Percentiles rank a stretch among this genome's conserved stretches.
phyloP scores from a whole-genome alignment of 2,329 filamentous ascomycete genomes.

The Nemania sp. region DNA sequence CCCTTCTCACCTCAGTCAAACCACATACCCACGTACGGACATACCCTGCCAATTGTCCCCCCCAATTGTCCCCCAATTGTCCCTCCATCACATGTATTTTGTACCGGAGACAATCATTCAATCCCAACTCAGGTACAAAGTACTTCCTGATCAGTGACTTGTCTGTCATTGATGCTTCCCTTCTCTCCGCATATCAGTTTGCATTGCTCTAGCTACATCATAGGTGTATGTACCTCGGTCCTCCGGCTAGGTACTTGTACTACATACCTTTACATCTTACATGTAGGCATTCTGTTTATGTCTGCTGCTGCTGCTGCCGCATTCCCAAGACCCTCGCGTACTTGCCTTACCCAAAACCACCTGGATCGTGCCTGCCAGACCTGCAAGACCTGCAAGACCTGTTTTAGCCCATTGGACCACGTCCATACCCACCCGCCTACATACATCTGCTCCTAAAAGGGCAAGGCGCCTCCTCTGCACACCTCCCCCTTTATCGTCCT shows the following conservation, averaged over 20 bases:
- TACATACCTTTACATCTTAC: no score
- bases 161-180: constrained; percentile 12
- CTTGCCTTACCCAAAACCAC: constrained; percentile 21
- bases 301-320: no score
- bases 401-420: constrained; percentile 34
- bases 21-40: background rate
- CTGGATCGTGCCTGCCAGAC: constrained; percentile 29
- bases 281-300: constrained; percentile 26
- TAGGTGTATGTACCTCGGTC: background rate
- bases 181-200: constrained; percentile 20
- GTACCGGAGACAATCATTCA: no score
- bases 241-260: constrained; percentile 21
- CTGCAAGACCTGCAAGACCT: constrained; percentile 33
- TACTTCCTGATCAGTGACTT: constrained; percentile 2
- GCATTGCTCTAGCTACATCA: background rate
- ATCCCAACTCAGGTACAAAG: no score
- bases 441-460: constrained; percentile 10
- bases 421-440: constrained; percentile 19
- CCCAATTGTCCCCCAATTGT: background rate
- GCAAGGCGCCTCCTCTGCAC: constrained; percentile 24
- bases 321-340: constrained; percentile 19
- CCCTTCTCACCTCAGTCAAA: background rate
- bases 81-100: background rate
- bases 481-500: constrained; percentile 17
- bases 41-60: background rate